A percentile compares a stretch with the other conserved stretches of the same genome.
These are phyloP conservation scores for Didymella segeticola DNA, from an alignment of 2,329 filamentous ascomycete species.

Conservation along the genomic window DNA sequence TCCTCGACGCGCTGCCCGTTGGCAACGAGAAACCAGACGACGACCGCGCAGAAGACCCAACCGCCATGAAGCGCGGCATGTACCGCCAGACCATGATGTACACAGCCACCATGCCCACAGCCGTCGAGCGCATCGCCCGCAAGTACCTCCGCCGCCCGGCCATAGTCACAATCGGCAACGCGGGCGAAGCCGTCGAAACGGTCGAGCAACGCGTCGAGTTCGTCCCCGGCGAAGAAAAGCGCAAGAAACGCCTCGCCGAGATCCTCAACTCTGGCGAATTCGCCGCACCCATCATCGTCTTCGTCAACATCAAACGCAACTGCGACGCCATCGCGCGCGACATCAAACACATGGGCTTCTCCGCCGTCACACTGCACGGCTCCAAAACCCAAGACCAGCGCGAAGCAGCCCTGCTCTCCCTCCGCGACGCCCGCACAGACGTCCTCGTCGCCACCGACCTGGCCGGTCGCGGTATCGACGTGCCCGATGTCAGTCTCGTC, in stretches of 20 bases:
- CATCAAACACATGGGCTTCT: constrained; percentile 93
- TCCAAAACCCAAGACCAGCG: constrained; percentile 98
- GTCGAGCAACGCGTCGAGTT: constrained; percentile 98
- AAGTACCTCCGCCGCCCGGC: constrained; percentile 94
- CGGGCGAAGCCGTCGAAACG: constrained; percentile 94
- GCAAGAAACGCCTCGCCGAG: constrained; percentile 93
- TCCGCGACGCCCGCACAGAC: constrained; percentile 80
- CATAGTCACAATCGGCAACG: constrained; percentile 92
- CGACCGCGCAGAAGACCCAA: constrained; percentile 85
- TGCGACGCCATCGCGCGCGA: constrained; percentile 94
- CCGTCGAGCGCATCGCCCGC: constrained; percentile 93
- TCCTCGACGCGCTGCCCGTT: constrained; percentile 91
- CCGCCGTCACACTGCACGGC: constrained; percentile 87
- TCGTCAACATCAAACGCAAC: constrained; percentile 99
- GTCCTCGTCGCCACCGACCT: constrained; percentile 96
- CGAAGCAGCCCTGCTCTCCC: constrained; percentile 86
- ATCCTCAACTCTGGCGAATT: constrained; percentile 84
- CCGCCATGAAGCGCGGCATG: constrained; percentile 82
- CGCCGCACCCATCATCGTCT: constrained; percentile 91
- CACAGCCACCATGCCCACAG: constrained; percentile 94
- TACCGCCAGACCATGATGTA: constrained; percentile 99
- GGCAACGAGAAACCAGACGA: constrained; percentile 94
- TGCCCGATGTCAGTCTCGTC: constrained; percentile 90
- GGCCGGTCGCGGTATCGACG: constrained; percentile 96
- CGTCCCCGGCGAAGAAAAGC: constrained; percentile 86